Evolutionary conservation across 371 early-diverging fungal species (phyloP), one percentile per base, ranked within the genome.

Genomic region (Capniomyces stellatus): DNA sequence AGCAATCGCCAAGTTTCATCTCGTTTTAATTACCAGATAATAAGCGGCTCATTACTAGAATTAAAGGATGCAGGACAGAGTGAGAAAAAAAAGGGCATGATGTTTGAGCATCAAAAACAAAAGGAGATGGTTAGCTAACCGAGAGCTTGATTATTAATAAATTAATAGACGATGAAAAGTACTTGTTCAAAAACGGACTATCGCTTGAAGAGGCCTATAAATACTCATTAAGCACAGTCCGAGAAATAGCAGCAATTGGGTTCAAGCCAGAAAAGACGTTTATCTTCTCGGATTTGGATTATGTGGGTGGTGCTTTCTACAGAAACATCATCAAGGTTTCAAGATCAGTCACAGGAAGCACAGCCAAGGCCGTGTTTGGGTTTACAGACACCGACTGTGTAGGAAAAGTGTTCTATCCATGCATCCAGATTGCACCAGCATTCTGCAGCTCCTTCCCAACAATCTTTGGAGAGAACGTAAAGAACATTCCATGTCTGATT

Each of bases 221-320:
- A 59, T 94, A 76, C 66, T 77, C 88, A 8, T 67, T 69, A 29
- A 81, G 85, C 43, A 98, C 98, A 44, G 96, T 93, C 28, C 88
- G 86, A 64, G 98, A 98, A 67, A 97, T 99, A 57, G 92, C 98
- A 66, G 89, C 98, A 2, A 83, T 91, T 65, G 98, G 98, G 2
- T 99, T 98, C 75, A 86, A 97, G 59, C 94, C 95, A 18, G 80
- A 92, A 52, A 89, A 92, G 74, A 99, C 99, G 2, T 96, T 97
- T 68, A 98, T 99, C 61, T 99, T 99, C 63, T 89, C 90, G 43
- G 82, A 99, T 70, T 73, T 89, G 54, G 85, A 88, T 60, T 87
- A 82, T 61, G 81, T 95, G 56, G 88, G 95, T 51, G 83, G 84
- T 28, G 73, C 79, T 18, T 93, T 97, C 63, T 97, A 97, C 73